Evolutionary conservation across 306 rosid species (phyloP), one percentile per base, ranked within the genome.

Genomic region (Trifolium fragiferum): DNA sequence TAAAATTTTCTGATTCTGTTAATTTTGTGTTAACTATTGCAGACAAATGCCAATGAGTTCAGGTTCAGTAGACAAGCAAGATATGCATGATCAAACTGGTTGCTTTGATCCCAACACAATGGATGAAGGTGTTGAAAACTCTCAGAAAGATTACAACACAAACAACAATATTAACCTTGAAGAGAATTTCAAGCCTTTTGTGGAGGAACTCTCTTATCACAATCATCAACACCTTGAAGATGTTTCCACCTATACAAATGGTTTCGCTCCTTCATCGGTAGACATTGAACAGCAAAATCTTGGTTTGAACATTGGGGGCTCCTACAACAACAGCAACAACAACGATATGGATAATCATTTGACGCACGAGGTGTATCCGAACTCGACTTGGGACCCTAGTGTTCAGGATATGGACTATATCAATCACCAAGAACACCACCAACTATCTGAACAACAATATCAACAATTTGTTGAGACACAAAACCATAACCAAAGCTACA

Each of bases 81-180:
- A 78, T 50, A 78, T 81, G 88, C 82, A 81, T 81, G 88, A 84
- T 16, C 85, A 81, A 44, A 65, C 66, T 58, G 76, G 84, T 77
- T 83, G 90, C 76, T 89, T 84, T 84, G 96, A 93, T 76, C 84
- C 92, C 70, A 80, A 76, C 78, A 49, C 83, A 75, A 79, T 79
- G 77, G 47, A 85, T 63, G 95, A 86, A 65, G 82, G 72, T 71
- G 43, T 61, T 54, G 30, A 54, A 65, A 72, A 37, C 33, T 55
- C 72, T 53, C 69, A 66, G n/a, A 70, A 43, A 73, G 60, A 64
- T 23, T 59, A 58, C 54, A 6, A 72, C 79, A 65, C 77, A 7
- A 77, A 47, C 81, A 66, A 38, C 65, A 77, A 49, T 50, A 37
- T 37, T 37, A 62, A 59, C 78, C 81, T 88, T 55, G 82, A 86